These are phyloP conservation scores for Rhytidiadelphus loreus DNA, from an alignment of 225 moss, liverwort and hornwort genomes.

Conservation along the genomic window DNA sequence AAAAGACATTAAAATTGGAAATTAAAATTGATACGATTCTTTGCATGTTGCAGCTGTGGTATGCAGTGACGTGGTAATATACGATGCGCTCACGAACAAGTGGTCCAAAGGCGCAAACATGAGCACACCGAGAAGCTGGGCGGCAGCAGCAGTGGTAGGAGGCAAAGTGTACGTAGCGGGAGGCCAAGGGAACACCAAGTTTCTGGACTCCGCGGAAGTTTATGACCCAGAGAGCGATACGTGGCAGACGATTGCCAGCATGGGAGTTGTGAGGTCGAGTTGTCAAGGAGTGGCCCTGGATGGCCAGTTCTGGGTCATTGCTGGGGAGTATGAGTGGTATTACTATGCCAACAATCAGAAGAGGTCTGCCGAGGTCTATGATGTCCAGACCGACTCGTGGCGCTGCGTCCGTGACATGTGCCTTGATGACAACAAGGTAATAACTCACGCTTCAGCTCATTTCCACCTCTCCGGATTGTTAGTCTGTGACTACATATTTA, in stretches of 20 bases:
- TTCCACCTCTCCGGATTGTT: neutral
- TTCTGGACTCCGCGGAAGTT: constrained; percentile 45
- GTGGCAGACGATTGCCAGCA: constrained; percentile 34
- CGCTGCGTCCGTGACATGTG: constrained; percentile 45
- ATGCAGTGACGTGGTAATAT: constrained; percentile 45
- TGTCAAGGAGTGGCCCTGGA: constrained; percentile 46
- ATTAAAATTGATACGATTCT: neutral
- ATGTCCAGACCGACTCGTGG: constrained; percentile 36
- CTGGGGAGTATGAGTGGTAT: constrained; percentile 48
- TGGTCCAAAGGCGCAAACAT: constrained; percentile 48
- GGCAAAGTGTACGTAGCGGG: constrained; percentile 51
- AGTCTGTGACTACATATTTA: neutral
- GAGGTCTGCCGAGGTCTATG: constrained; percentile 54
- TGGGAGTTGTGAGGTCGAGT: constrained; percentile 35
- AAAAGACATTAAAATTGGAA: neutral
- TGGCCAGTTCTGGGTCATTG: constrained; percentile 59
- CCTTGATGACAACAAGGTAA: constrained; percentile 57
- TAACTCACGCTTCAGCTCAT: neutral
- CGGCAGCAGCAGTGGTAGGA: constrained; percentile 46
- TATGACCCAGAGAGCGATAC: constrained; percentile 34
- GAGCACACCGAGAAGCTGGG: constrained; percentile 57
- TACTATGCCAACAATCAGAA: constrained; percentile 27
- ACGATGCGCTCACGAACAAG: constrained; percentile 36
- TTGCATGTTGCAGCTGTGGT: constrained; percentile 30
- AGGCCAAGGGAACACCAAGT: constrained; percentile 39